Evolutionary conservation across 2,329 filamentous ascomycete species (phyloP).

Genomic region (Dactylellina cionopaga): DNA sequence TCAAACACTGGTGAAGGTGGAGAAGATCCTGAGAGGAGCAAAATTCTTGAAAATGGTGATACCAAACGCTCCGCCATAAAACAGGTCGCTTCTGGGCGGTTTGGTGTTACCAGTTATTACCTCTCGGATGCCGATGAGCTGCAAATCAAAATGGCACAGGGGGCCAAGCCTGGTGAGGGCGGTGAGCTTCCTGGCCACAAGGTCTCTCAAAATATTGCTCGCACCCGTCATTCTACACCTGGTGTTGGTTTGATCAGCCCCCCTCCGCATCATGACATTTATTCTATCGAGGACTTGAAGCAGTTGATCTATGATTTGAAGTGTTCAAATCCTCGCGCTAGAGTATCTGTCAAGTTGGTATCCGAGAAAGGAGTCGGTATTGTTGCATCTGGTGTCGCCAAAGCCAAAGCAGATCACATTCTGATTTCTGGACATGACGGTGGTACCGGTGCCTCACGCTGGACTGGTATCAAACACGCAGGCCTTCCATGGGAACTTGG

Average conservation of each 20-base stretch:
- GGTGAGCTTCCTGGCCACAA: conserved; percentile 96
- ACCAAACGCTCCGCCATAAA: conserved; percentile 98
- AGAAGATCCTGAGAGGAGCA: conserved; percentile 90
- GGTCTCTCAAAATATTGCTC: conserved; percentile 91
- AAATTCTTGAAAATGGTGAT: conserved; percentile 87
- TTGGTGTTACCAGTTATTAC: conserved; percentile 94
- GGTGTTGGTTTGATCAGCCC: conserved; percentile 96
- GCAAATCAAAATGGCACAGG: conserved; percentile 99
- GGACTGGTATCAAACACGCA: conserved; percentile 99
- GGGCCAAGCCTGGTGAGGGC: conserved; percentile 96
- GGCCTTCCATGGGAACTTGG: conserved; percentile 96
- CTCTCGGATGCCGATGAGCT: conserved; percentile 94
- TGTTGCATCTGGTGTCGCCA: conserved; percentile 95
- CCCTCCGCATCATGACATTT: conserved; percentile 96
- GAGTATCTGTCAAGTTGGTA: conserved; percentile 96
- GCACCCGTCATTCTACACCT: conserved; percentile 93
- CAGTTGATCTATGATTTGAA: conserved; percentile 98
- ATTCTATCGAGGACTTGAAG: conserved; percentile 97
- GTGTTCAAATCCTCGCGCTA: conserved; percentile 89
- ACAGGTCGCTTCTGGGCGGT: conserved; percentile 94
- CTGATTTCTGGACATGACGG: conserved; percentile 96
- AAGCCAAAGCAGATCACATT: conserved; percentile 96
- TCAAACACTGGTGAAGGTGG: conserved; percentile 98
- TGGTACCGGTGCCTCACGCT: conserved; percentile 93
- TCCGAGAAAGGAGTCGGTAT: conserved; percentile 98